Conservation (phyloP, 2,329 filamentous ascomycete genomes). For the Setomelanomma holmii region DNA sequence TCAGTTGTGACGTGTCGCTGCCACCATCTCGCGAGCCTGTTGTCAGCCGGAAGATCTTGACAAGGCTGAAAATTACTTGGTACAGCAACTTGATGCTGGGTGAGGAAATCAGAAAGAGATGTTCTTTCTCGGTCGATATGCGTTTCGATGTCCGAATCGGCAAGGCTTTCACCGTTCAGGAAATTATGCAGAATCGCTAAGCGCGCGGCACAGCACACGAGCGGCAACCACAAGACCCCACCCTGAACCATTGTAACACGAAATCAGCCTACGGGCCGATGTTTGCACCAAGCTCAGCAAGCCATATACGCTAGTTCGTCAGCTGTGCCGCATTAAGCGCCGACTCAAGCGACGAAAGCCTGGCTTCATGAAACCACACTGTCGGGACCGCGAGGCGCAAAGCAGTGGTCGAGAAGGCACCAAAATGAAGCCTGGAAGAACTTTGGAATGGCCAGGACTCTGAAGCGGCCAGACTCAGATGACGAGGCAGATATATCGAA, state of each 20-base stretch:
- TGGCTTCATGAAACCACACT: conserved; percentile 9
- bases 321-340: conserved; percentile 19
- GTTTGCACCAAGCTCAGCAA: not conserved
- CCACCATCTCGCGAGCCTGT: not conserved
- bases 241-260: not conserved
- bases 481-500: not conserved
- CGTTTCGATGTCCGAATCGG: not conserved
- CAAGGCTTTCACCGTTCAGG: not conserved
- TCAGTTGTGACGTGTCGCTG: not conserved
- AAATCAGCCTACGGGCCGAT: not conserved
- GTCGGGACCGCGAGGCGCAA: not conserved
- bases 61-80: no score
- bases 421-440: not conserved
- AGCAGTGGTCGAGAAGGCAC: not conserved
- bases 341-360: conserved; percentile 13
- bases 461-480: not conserved
- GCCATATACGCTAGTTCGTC: no score
- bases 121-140: not conserved
- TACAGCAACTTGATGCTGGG: no score
- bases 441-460: not conserved
- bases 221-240: not conserved
- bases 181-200: not conserved
- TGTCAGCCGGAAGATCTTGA: no score
- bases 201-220: conserved; percentile 5
- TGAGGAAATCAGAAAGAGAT: not conserved